These are phyloP conservation scores for Scenedesmus sp. DNA, from an alignment of 163 green algal species.

Conservation along the genomic window DNA sequence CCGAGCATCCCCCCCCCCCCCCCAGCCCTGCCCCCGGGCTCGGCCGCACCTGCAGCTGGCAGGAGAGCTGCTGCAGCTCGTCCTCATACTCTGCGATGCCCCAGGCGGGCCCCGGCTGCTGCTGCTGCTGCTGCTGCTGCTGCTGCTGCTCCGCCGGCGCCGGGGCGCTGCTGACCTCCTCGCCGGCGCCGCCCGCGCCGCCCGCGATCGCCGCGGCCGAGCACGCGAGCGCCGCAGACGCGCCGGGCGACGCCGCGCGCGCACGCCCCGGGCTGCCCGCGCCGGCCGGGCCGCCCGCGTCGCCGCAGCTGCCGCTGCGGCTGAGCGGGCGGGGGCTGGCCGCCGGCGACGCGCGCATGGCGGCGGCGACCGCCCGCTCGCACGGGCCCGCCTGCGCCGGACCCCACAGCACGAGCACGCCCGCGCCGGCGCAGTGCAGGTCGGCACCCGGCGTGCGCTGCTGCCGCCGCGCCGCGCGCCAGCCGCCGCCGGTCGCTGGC, in stretches of 20 bases:
- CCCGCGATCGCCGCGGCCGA: neutral
- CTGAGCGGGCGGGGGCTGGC: neutral
- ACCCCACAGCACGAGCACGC: neutral
- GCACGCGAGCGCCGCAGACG: neutral
- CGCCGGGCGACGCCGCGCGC: neutral
- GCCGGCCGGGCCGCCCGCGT: neutral
- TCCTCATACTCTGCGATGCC: constrained; percentile 24
- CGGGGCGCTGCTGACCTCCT: neutral
- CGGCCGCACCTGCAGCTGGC: constrained; percentile 29
- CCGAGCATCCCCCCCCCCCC: too few species aligned
- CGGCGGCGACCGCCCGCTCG: too few species aligned
- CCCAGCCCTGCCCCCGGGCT: neutral
- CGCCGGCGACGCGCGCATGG: too few species aligned
- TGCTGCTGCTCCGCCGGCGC: constrained; percentile 16
- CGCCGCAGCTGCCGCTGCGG: neutral
- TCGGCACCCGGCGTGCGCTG: neutral
- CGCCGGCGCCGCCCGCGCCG: neutral
- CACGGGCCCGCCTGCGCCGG: too few species aligned
- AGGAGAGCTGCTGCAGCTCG: constrained; percentile 29
- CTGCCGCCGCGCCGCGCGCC: neutral
- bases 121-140: neutral
- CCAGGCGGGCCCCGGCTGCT: constrained; percentile 2
- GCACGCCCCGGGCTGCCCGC: neutral
- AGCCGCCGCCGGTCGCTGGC: neutral
- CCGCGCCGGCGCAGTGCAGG: neutral